These are phyloP conservation scores for Echria macrotheca DNA, from an alignment of 495 filamentous ascomycete species.

Conservation along the genomic window DNA sequence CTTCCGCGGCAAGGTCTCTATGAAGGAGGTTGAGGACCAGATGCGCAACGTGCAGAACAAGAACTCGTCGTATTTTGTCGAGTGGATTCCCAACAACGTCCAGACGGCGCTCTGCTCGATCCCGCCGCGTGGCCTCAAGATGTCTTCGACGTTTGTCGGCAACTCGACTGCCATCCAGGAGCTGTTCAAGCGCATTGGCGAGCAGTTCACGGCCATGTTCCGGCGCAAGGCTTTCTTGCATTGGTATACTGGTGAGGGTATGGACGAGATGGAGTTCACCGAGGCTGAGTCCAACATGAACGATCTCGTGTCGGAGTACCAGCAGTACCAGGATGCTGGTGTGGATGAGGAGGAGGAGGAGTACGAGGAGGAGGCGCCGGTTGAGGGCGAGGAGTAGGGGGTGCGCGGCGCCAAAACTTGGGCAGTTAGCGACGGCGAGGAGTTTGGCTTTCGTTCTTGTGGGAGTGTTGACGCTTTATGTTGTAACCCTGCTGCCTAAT, in stretches of 20 bases:
- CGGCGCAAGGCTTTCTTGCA: conserved; percentile 99
- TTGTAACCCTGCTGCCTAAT: too few relatives aligned
- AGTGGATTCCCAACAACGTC: conserved; percentile 99
- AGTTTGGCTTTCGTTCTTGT: too few relatives aligned
- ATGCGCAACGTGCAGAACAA: conserved; percentile 99
- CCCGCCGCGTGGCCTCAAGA: conserved; percentile 95
- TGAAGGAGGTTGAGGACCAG: conserved; percentile 99
- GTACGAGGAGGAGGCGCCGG: conserved; percentile 55
- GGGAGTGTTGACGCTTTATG: too few relatives aligned
- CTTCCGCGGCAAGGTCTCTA: conserved; percentile 99
- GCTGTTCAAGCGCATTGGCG: conserved; percentile 99
- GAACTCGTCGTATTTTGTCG: conserved; percentile 99
- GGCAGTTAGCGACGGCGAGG: too few relatives aligned
- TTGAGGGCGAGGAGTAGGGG: conserved; percentile 49
- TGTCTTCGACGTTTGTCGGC: conserved; percentile 98
- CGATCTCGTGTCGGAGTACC: conserved; percentile 99
- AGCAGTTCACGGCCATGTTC: conserved; percentile 99
- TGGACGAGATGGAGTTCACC: conserved; percentile 99
- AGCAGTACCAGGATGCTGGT: conserved; percentile 99
- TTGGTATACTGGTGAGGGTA: conserved; percentile 99
- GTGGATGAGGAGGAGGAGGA: conserved; percentile 66
- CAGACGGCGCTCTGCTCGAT: conserved; percentile 99
- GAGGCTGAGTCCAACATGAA: conserved; percentile 99
- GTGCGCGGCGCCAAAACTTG: too few relatives aligned
- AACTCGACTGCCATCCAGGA: conserved; percentile 99